A percentile compares a stretch with the other conserved stretches of the same genome.
Conservation (phyloP, 768 basidiomycete genomes). For the Tulasnella sp. region DNA sequence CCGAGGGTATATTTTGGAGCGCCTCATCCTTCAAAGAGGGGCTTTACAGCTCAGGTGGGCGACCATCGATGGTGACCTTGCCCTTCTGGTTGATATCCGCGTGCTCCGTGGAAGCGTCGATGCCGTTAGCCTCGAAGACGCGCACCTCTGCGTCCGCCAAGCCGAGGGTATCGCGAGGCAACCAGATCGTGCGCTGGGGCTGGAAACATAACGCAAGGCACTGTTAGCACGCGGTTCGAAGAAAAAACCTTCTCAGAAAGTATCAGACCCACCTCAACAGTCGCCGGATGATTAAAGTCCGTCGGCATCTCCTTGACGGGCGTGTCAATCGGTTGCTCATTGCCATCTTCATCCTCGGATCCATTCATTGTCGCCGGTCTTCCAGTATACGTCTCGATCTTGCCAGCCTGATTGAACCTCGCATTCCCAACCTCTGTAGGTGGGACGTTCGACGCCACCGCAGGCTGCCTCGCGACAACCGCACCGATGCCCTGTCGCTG, state of each 20-base stretch:
- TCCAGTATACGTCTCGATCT: background rate
- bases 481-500: background rate
- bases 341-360: constrained; percentile 17
- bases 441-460: background rate
- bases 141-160: constrained; percentile 50
- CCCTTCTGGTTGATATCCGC: constrained; percentile 56
- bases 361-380: constrained; percentile 1
- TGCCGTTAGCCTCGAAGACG: constrained; percentile 42
- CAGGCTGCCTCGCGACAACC: background rate
- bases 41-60: constrained; percentile 30
- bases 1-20: no score
- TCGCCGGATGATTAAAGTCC: constrained; percentile 77
- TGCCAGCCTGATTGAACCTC: constrained; percentile 12
- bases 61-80: constrained; percentile 41
- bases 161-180: constrained; percentile 64
- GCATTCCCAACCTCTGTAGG: background rate
- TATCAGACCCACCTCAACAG: constrained; percentile 31
- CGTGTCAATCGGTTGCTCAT: constrained; percentile 10
- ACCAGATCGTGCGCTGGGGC: constrained; percentile 74
- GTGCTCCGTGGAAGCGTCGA: constrained; percentile 39
- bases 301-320: constrained; percentile 22
- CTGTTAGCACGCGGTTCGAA: background rate
- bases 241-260: background rate
- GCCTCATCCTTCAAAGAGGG: no score
- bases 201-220: constrained; percentile 21